Percentiles rank a stretch among this genome's conserved stretches.
Conservation (phyloP, 495 filamentous ascomycete species). For the Staphylotrichum tortipilum region DNA sequence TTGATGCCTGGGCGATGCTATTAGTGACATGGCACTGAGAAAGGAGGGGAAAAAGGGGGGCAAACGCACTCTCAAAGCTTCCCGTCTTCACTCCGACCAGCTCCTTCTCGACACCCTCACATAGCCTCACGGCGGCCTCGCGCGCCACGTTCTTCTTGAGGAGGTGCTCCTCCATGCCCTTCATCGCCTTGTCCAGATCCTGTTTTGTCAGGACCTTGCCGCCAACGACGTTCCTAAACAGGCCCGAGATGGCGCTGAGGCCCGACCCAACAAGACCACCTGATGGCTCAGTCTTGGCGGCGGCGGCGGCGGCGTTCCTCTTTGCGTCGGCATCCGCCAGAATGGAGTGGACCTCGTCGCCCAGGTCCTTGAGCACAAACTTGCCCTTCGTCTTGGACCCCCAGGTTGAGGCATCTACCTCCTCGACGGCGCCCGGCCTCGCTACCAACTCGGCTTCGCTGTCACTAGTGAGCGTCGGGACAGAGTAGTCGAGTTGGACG, state of each 20-base stretch:
- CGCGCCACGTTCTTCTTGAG: slow-evolving; percentile 93
- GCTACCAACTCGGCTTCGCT: slow-evolving; percentile 43
- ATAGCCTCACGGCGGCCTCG: slow-evolving; percentile 85
- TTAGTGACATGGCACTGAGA: slow-evolving; percentile 1
- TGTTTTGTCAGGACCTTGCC: slow-evolving; percentile 82
- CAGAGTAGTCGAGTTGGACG: slow-evolving; percentile 79
- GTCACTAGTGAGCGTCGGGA: slow-evolving; percentile 38
- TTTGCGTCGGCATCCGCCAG: slow-evolving; percentile 62
- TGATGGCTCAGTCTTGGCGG: slow-evolving; percentile 31
- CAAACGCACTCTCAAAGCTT: slow-evolving; percentile 68
- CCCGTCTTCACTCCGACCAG: slow-evolving; percentile 85
- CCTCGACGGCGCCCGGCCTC: slow-evolving; percentile 49
- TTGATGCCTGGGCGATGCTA: slow-evolving; percentile 53
- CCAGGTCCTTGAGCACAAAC: slow-evolving; percentile 87
- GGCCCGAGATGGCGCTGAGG: slow-evolving; percentile 67
- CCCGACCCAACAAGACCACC: slow-evolving; percentile 65
- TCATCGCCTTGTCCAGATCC: slow-evolving; percentile 83
- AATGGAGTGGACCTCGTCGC: slow-evolving; percentile 87
- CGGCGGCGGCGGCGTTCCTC: slow-evolving; percentile 44
- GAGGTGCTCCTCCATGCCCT: slow-evolving; percentile 92
- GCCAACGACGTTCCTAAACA: slow-evolving; percentile 90
- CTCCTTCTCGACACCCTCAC: slow-evolving; percentile 82
- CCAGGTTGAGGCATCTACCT: slow-evolving; percentile 69
- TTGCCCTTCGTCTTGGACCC: slow-evolving; percentile 83
- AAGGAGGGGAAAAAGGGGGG: background rate